Evolutionary conservation across 345 rosid genomes (phyloP), one percentile per base, ranked within the genome.

Genomic region (Trapa incisa): DNA sequence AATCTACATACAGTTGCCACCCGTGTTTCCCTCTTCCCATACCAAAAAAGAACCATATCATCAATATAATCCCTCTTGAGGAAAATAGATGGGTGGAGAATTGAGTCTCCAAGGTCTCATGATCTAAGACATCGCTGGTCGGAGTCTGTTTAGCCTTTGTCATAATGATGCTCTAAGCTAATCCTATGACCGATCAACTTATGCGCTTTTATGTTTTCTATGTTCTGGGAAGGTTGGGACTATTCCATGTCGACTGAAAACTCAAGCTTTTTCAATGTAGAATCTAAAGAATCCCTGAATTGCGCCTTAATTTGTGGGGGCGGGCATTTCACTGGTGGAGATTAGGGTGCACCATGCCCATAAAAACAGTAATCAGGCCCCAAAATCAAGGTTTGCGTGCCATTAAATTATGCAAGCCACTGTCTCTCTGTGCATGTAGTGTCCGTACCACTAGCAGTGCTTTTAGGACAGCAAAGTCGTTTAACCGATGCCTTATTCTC

Each of bases 301-400:
- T 84, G 76, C 81, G 86, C 87, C 89, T 80, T 76, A 67, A 80
- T 78, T 79, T 76, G 52, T 71, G 71, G 73, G 71, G 85, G 67
- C 71, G 71, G 85, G 67, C 71, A 73, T 68, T 68, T 64, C 72
- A 42, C 74, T 66, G 63, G 67, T 70, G 47, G 66, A 22, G 29
- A 50, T 2, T 37, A 13, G 33, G 52, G 62, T 67, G 69, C 42
- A 47, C 61, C n/a, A 52, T 47, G 12, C 61, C 29, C 61, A 57
- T 5, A 11, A 47, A 47, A 58, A 57, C 29, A 22, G 29, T 57
- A 32, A 57, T 5, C 5, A n/a, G 47, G 62, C 12, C 57, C 47
- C 37, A 66, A 66, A 66, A 47, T 66, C 63, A 32, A 58, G 38
- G 63, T 32, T 58, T 58, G 37, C 37, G 7, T 58, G 63, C 15